phyloP scores from a whole-genome alignment of 2,329 filamentous ascomycete species.

The Cladophialophora chaetospira region DNA sequence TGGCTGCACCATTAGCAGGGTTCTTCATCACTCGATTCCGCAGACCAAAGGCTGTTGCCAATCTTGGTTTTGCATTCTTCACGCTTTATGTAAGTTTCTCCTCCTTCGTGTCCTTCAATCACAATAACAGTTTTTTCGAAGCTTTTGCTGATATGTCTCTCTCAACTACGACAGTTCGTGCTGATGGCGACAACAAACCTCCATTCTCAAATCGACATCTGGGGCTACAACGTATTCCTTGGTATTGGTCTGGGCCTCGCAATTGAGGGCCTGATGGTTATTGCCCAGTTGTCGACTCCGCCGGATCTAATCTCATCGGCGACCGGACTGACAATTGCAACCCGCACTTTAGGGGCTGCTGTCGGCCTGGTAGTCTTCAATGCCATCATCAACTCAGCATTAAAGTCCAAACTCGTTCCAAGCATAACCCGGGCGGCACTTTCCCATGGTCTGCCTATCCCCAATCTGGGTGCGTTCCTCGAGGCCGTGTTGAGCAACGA shows the following conservation, averaged over 20 bases:
- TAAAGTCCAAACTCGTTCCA: neutral
- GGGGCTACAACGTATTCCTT: neutral
- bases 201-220: neutral
- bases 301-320: neutral
- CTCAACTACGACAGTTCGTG: no score
- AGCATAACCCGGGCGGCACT: neutral
- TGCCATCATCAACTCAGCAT: neutral
- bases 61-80: neutral
- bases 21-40: neutral
- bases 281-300: neutral
- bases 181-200: neutral
- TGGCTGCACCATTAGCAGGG: neutral
- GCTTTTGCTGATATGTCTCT: neutral
- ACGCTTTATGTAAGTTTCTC: no score
- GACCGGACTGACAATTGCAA: neutral
- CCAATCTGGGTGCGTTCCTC: neutral
- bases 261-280: neutral
- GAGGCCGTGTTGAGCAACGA: neutral
- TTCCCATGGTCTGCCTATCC: neutral
- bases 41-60: neutral
- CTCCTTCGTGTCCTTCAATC: constrained; percentile 7
- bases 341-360: neutral
- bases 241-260: neutral
- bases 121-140: neutral
- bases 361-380: neutral